These are phyloP conservation scores for Clitoria ternatea DNA, from an alignment of 306 rosid species.

Conservation along the genomic window DNA sequence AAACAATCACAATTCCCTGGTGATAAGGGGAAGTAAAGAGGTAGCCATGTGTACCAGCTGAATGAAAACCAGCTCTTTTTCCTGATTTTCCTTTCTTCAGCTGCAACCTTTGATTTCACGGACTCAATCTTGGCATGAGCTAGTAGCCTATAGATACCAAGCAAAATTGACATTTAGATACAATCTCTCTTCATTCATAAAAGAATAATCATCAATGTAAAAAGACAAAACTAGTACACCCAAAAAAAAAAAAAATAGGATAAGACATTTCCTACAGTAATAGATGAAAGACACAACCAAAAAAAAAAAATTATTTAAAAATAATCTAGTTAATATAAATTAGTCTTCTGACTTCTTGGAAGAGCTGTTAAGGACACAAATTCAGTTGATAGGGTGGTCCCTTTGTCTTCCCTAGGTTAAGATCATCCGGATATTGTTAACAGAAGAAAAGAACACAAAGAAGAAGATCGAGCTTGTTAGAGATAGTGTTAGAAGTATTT, in stretches of 20 bases:
- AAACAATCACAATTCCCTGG: background rate
- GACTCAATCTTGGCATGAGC: slow-evolving; percentile 97
- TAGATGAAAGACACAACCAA: background rate
- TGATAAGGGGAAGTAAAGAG: background rate
- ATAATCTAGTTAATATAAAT: background rate
- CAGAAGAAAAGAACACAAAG: background rate
- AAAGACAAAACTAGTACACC: background rate
- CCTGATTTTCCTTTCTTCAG: slow-evolving; percentile 62
- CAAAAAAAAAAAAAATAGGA: background rate
- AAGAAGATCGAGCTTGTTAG: background rate
- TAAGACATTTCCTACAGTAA: background rate
- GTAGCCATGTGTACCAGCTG: slow-evolving; percentile 55
- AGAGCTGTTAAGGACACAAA: background rate
- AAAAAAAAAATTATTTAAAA: slow-evolving; percentile 4
- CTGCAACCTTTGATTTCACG: slow-evolving; percentile 90
- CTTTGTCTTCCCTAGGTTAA: background rate
- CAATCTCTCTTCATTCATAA: background rate
- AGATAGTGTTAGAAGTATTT: no score
- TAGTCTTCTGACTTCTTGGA: background rate
- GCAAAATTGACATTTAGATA: slow-evolving; percentile 14
- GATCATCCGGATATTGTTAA: background rate
- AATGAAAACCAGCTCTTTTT: slow-evolving; percentile 90
- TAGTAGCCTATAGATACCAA: slow-evolving; percentile 61
- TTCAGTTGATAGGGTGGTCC: background rate
- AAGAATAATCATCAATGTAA: background rate